Percentiles rank a stretch among this genome's conserved stretches.
Conservation (phyloP, 73 alveolate species). For the Urostyla sp. region DNA sequence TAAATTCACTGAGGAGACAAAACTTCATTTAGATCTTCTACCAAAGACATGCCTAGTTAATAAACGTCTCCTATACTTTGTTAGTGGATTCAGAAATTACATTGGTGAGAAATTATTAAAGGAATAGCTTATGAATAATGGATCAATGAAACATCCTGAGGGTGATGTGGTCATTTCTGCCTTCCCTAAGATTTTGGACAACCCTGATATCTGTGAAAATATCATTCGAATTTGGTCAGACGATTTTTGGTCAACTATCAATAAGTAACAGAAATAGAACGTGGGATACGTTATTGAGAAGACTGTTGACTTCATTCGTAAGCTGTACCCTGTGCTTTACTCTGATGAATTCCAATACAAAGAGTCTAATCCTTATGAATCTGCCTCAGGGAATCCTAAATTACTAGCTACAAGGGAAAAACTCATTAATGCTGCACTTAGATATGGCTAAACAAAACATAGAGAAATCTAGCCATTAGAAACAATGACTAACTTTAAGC, state of each 20-base stretch:
- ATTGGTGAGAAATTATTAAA: constrained; percentile 56
- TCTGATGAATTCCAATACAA: constrained; percentile 56
- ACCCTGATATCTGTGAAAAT: constrained; percentile 64
- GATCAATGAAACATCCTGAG: constrained; percentile 32
- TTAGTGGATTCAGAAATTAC: constrained; percentile 66
- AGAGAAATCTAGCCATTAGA: constrained; percentile 55
- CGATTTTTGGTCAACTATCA: constrained; percentile 22
- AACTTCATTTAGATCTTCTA: constrained; percentile 34
- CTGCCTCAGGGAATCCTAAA: constrained; percentile 51
- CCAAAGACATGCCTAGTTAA: constrained; percentile 61
- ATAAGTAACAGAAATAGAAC: constrained; percentile 6
- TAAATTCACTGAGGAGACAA: constrained; percentile 57
- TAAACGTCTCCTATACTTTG: constrained; percentile 53
- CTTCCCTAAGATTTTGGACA: constrained; percentile 69
- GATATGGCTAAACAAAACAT: constrained; percentile 32
- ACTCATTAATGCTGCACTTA: constrained; percentile 51
- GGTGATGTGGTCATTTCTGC: constrained; percentile 59
- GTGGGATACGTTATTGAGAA: constrained; percentile 24
- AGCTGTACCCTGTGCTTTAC: constrained; percentile 64
- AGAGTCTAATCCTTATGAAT: constrained; percentile 9
- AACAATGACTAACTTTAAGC: constrained; percentile 63
- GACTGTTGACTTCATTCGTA: constrained; percentile 24
- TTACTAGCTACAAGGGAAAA: constrained; percentile 33
- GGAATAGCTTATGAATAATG: constrained; percentile 14
- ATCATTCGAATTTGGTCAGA: constrained; percentile 49